These are phyloP conservation scores for Strigomonas culicis DNA, from an alignment of 208 protist genomes.

Conservation along the genomic window DNA sequence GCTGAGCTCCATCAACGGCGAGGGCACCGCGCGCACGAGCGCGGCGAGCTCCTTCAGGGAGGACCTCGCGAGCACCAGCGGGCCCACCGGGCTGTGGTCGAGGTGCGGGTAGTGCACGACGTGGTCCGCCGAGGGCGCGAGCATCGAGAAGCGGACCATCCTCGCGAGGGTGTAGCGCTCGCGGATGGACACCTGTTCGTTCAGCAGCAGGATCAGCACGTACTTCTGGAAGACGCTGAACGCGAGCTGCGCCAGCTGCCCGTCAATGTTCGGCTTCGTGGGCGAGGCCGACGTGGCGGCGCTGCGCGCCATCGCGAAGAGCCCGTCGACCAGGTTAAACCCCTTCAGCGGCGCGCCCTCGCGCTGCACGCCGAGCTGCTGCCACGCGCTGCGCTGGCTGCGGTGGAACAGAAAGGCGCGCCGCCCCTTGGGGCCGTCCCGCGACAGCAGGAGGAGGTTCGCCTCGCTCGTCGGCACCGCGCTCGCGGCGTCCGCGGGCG, in stretches of 20 bases:
- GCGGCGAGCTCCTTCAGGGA: constrained; percentile 15
- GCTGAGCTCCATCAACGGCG: constrained; percentile 38
- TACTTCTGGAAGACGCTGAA: constrained; percentile 26
- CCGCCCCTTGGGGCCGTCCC: not conserved
- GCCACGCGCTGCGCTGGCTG: constrained; percentile 18
- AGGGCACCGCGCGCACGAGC: constrained; percentile 15
- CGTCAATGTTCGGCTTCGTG: not conserved
- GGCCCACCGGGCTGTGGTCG: constrained; percentile 2
- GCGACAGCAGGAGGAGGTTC: not conserved
- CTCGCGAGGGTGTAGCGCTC: not conserved
- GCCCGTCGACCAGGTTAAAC: not conserved
- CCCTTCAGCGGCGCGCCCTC: not conserved
- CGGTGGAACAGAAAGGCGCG: constrained; percentile 20
- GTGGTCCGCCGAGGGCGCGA: not conserved
- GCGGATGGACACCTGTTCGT: not conserved
- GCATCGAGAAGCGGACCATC: constrained; percentile 1
- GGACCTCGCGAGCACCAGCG: constrained; percentile 20
- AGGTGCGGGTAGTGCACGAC: constrained; percentile 1
- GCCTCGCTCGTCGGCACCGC: not conserved
- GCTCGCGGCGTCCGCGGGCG: too few species aligned
- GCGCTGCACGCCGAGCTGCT: not conserved
- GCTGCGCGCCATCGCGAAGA: not conserved
- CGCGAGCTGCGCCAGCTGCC: constrained; percentile 9
- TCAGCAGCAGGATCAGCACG: constrained; percentile 15
- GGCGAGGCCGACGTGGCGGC: not conserved